phyloP scores from a whole-genome alignment of 805 yeast species.

The Alloascoidea africana region DNA sequence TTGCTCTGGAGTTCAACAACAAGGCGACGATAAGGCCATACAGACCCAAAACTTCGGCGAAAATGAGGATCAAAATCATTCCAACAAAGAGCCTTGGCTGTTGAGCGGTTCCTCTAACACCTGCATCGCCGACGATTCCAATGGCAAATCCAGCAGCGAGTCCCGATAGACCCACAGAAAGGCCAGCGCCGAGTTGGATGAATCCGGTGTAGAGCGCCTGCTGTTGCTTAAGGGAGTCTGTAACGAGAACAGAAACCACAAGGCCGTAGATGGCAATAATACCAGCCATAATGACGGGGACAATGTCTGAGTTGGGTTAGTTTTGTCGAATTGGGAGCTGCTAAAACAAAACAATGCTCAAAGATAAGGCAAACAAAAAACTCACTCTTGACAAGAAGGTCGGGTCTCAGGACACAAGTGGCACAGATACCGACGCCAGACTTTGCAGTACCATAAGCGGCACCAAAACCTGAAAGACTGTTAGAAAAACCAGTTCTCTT shows the following conservation, averaged over 20 bases:
- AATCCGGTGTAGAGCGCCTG: constrained; percentile 95
- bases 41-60: constrained; percentile 97
- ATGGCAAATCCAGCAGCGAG: constrained; percentile 98
- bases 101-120: constrained; percentile 97
- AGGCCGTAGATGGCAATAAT: constrained; percentile 96
- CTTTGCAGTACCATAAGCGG: constrained; percentile 98
- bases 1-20: constrained; percentile 94
- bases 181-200: constrained; percentile 96
- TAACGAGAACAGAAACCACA: constrained; percentile 89
- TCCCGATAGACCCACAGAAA: constrained; percentile 93
- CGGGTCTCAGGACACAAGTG: constrained; percentile 95
- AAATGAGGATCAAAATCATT: constrained; percentile 95
- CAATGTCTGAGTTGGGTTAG: constrained; percentile 38
- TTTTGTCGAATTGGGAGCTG: background rate
- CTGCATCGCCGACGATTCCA: constrained; percentile 99
- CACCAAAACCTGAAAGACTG: constrained; percentile 47
- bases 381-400: constrained; percentile 61
- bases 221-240: constrained; percentile 75
- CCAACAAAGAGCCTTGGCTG: constrained; percentile 98
- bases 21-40: constrained; percentile 97
- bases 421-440: constrained; percentile 99
- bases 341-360: background rate
- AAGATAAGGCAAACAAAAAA: background rate
- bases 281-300: constrained; percentile 99
- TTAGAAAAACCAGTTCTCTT: background rate